A percentile compares a stretch with the other conserved stretches of the same genome.
Evolutionary conservation across 331 rosid genomes (phyloP).

Genomic region (Pyrus hybrid): DNA sequence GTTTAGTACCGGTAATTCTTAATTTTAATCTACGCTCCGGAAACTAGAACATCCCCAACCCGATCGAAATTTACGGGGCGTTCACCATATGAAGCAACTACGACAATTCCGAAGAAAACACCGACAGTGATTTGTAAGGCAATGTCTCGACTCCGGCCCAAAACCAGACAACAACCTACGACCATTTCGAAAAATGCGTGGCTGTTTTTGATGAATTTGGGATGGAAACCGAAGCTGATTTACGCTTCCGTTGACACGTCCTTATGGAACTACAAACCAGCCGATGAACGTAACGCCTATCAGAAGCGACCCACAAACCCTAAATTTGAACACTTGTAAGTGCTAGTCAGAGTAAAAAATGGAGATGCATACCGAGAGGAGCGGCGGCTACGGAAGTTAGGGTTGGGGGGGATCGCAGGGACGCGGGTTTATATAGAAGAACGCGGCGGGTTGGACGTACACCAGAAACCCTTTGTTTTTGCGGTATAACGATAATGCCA

Average conservation of each 20-base stretch:
- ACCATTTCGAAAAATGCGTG: conserved; percentile 5
- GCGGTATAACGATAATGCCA: too few relatives aligned
- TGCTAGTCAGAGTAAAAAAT: too few relatives aligned
- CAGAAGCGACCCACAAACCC: conserved; percentile 43
- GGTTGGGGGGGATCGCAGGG: background rate
- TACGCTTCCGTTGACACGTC: conserved; percentile 97
- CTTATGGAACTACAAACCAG: conserved; percentile 34
- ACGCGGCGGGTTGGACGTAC: too few relatives aligned
- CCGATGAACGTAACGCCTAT: conserved; percentile 91
- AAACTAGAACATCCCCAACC: conserved; percentile 69
- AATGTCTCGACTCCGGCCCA: conserved; percentile 31
- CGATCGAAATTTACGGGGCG: conserved; percentile 20
- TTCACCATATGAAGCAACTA: conserved; percentile 85
- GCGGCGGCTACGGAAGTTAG: background rate
- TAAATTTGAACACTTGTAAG: too few relatives aligned
- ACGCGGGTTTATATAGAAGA: too few relatives aligned
- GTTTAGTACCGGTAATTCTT: conserved; percentile 57
- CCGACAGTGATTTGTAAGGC: background rate
- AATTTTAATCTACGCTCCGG: conserved; percentile 64
- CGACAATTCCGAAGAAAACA: too few relatives aligned
- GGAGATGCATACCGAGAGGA: too few relatives aligned
- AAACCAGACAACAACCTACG: conserved; percentile 20
- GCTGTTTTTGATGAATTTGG: conserved; percentile 6
- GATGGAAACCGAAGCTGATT: conserved; percentile 23
- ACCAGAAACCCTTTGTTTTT: too few relatives aligned